Percentiles rank a stretch among this genome's conserved stretches.
phyloP scores from a whole-genome alignment of 169 alveolate species.

The Cryptosporidium andersoni region DNA sequence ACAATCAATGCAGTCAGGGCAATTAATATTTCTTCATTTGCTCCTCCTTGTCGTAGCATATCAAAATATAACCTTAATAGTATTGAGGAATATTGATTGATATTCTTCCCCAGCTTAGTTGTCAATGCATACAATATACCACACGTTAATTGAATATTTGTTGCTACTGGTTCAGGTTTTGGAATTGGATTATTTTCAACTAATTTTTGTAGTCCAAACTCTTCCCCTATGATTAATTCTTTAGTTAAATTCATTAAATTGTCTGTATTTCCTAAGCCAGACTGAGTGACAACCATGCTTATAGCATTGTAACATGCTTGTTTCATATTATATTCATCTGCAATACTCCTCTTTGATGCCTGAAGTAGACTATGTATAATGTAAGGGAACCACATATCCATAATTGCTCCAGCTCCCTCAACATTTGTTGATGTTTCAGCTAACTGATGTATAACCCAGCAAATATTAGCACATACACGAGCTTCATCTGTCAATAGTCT shows the following conservation, averaged over 20 bases:
- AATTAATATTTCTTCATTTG: conserved; percentile 36
- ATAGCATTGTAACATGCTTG: conserved; percentile 65
- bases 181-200: conserved; percentile 63
- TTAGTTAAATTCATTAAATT: conserved; percentile 43
- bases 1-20: conserved; percentile 49
- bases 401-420: conserved; percentile 43
- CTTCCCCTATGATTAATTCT: conserved; percentile 65
- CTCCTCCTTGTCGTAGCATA: conserved; percentile 59
- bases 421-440: conserved; percentile 57
- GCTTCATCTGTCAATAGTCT: conserved; percentile 61
- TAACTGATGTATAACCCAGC: conserved; percentile 66
- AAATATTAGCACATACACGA: conserved; percentile 65
- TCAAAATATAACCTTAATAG: conserved; percentile 47
- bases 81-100: conserved; percentile 55
- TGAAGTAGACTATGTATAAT: conserved; percentile 57
- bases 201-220: conserved; percentile 40
- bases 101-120: conserved; percentile 50
- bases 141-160: conserved; percentile 44
- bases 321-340: conserved; percentile 58
- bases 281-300: conserved; percentile 41
- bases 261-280: conserved; percentile 38
- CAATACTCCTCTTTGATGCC: conserved; percentile 46
- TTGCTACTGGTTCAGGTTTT: conserved; percentile 13
- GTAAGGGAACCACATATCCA: conserved; percentile 58
- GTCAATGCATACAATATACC: conserved; percentile 69